Conservation (phyloP, 345 rosid genomes). For the Ceriops decandra region DNA sequence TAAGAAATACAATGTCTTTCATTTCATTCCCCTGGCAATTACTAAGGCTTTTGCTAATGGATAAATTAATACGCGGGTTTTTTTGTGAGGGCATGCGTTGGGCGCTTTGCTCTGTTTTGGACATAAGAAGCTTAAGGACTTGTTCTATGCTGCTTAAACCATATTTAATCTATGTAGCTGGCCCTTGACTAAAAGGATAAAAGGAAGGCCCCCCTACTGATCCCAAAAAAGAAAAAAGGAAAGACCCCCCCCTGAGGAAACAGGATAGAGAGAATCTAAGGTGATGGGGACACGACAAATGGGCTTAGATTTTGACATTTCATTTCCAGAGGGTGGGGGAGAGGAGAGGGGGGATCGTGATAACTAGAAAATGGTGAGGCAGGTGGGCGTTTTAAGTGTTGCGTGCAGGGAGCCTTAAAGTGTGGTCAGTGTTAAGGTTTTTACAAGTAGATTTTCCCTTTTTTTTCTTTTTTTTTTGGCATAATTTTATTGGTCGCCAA, state of each 20-base stretch:
- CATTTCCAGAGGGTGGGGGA: constrained; percentile 11
- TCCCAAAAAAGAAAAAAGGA: neutral
- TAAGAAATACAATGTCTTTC: neutral
- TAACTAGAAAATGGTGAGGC: constrained; percentile 12
- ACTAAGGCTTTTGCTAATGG: neutral
- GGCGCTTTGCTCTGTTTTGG: neutral
- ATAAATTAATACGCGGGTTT: neutral
- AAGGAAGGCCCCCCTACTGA: neutral
- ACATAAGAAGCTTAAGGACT: constrained; percentile 18
- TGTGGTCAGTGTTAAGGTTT: constrained; percentile 10
- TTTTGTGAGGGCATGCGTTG: neutral
- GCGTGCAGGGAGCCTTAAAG: constrained; percentile 22
- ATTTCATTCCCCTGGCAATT: neutral
- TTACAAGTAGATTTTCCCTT: neutral
- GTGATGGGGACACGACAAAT: constrained; percentile 41
- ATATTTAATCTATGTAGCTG: neutral
- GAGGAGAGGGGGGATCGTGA: constrained; percentile 10
- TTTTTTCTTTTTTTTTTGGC: neutral
- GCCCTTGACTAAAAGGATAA: neutral
- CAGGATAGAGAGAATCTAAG: constrained; percentile 30
- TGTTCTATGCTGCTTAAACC: neutral
- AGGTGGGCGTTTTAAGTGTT: neutral
- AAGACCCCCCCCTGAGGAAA: constrained; percentile 34
- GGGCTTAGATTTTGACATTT: constrained; percentile 37
- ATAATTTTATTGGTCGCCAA: neutral